Conservation (phyloP, 2,329 filamentous ascomycete species). For the Fusarium devonianum region DNA sequence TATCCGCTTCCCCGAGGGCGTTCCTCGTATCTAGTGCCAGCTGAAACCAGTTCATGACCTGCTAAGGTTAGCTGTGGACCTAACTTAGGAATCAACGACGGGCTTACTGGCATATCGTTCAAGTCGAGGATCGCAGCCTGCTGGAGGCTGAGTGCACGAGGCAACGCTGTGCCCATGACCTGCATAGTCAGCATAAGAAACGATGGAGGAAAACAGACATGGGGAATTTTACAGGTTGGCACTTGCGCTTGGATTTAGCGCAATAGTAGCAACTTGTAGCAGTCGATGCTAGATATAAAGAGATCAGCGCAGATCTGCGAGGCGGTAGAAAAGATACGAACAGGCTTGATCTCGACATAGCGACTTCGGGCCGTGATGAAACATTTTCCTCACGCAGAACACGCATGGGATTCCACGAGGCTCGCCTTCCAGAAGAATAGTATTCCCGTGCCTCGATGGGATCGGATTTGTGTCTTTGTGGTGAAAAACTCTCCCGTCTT, state of each 20-base stretch:
- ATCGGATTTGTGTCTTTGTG: too few relatives aligned
- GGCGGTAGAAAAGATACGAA: neutral
- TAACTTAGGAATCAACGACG: too few relatives aligned
- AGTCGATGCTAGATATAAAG: neutral
- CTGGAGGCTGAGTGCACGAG: neutral
- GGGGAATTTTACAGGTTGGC: neutral
- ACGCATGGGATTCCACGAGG: neutral
- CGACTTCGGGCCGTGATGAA: neutral
- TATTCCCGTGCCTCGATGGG: too few relatives aligned
- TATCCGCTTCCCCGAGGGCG: neutral
- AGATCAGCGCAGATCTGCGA: neutral
- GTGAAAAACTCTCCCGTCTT: too few relatives aligned
- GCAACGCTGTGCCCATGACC: neutral
- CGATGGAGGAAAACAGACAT: neutral
- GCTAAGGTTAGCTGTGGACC: neutral
- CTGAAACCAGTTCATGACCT: constrained; percentile 4
- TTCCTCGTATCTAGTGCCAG: neutral
- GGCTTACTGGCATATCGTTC: constrained; percentile 2
- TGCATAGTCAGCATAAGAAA: neutral
- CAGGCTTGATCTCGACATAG: neutral
- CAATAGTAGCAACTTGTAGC: neutral
- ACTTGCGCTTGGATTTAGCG: neutral
- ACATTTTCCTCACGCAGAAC: constrained; percentile 1
- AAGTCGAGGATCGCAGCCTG: neutral
- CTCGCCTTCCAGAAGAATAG: too few relatives aligned